Evolutionary conservation across 371 early-diverging fungal genomes (phyloP).

Genomic region (Mortierella sp.): DNA sequence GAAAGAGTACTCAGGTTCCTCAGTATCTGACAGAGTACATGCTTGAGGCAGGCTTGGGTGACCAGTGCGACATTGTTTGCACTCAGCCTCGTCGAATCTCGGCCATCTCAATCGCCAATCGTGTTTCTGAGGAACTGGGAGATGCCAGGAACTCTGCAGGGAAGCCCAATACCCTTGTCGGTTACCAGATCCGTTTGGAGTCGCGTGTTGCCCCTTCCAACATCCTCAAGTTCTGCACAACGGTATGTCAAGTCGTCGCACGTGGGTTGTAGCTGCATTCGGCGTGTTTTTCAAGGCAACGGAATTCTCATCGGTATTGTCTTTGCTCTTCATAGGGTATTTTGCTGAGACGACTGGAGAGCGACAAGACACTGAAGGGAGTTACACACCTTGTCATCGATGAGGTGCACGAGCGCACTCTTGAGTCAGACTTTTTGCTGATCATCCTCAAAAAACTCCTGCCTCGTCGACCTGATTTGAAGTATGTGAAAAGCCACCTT

Average conservation of each 20-base stretch:
- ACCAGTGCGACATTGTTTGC: conserved; percentile 77
- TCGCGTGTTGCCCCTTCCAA: conserved; percentile 67
- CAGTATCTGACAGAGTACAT: conserved; percentile 85
- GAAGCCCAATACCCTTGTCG: conserved; percentile 72
- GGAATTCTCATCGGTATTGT: neutral
- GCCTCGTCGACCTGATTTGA: conserved; percentile 66
- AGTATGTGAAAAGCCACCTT: conserved; percentile 62
- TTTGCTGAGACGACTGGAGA: conserved; percentile 75
- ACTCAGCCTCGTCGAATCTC: conserved; percentile 98
- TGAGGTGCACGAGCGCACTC: conserved; percentile 89
- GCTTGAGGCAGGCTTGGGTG: conserved; percentile 58
- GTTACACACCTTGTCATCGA: conserved; percentile 86
- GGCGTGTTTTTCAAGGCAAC: neutral
- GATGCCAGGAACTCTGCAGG: conserved; percentile 67
- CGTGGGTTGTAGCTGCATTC: neutral
- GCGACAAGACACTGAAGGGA: conserved; percentile 69
- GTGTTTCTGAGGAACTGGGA: conserved; percentile 89
- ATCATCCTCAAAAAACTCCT: conserved; percentile 70
- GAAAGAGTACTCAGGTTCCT: conserved; percentile 95
- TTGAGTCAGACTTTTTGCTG: conserved; percentile 88
- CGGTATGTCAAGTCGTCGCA: conserved; percentile 52
- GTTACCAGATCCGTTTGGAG: conserved; percentile 89
- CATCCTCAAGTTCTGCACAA: conserved; percentile 81
- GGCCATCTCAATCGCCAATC: conserved; percentile 91
- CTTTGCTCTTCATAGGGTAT: conserved; percentile 69